Conservation (phyloP, 2,329 filamentous ascomycete species). For the Aspergillus japonicus region DNA sequence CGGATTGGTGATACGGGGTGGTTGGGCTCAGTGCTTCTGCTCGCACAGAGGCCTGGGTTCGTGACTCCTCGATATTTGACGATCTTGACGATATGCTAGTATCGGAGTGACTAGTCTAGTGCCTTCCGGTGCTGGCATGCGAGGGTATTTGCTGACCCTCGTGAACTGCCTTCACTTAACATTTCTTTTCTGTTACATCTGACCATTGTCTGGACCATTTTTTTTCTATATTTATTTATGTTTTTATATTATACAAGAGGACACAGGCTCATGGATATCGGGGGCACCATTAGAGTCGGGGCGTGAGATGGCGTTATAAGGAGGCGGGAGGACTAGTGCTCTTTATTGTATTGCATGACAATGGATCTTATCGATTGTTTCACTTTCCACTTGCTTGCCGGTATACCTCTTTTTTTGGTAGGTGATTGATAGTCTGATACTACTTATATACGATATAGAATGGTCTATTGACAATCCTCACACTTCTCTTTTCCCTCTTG, state of each 20-base stretch:
- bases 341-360: constrained; percentile 1
- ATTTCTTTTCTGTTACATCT: constrained; percentile 3
- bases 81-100: constrained; percentile 8
- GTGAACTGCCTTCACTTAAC: constrained; percentile 3
- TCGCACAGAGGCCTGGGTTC: neutral
- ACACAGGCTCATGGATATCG: constrained; percentile 9
- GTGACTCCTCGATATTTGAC: constrained; percentile 1
- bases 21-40: neutral
- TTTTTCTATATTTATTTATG: neutral
- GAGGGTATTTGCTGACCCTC: neutral
- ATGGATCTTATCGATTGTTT: neutral
- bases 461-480: constrained; percentile 27
- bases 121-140: neutral
- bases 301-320: constrained; percentile 17
- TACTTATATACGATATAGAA: constrained; percentile 10
- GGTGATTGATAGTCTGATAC: neutral
- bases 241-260: constrained; percentile 5
- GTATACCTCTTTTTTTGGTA: too few relatives aligned
- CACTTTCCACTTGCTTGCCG: too few relatives aligned
- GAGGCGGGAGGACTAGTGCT: constrained; percentile 5
- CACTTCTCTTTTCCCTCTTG: constrained; percentile 20
- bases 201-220: neutral
- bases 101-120: neutral
- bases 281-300: constrained; percentile 17
- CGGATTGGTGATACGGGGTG: constrained; percentile 18